Evolutionary conservation across 1,284 basidiomycete genomes (phyloP), one percentile per base, ranked within the genome.

Genomic region (Vanrija pseudolonga): DNA sequence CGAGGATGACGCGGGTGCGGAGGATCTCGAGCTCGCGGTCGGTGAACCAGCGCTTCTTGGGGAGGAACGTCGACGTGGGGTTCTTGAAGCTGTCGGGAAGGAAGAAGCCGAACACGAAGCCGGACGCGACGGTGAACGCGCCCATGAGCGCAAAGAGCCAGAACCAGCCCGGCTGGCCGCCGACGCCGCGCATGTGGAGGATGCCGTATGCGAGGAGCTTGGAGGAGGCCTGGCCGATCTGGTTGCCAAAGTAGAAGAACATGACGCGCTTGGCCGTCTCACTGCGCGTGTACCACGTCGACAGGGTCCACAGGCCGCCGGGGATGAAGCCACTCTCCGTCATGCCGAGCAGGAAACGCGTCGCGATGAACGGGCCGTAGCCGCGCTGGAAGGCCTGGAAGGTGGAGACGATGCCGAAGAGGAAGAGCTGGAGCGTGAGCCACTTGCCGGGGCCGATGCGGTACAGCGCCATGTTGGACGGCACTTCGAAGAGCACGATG

Each of bases 401-500:
- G 0, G 68, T 69, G 19, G 56, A 41, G 19, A 72, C 67, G 15
- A 57, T 51, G n/a, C 64, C 66, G 32, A 69, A 68, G 11, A 62
- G 57, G 56, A 64, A 61, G 1, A 65, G 53, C 52, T 68, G 67
- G 12, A 66, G 38, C 18, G 60, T 61, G 47, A 65, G 48, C 66
- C 63, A 65, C 47, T 57, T 60, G 2, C 41, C 53, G 2, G 67
- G 58, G 2, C 65, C 64, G 24, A 67, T 53, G 3, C 53, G 47
- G 52, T 61, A 61, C 3, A 69, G 62, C 12, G 61, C 48, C 53
- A 67, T 55, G 51, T 67, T 65, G 49, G 60, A 59, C 0, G 66
- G 69, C 19, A 71, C 60, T 26, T 71, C 69, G 45, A 66, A 61
- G 4, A 70, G 56, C 5, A 72, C 68, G 36, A 71, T 72, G 26